phyloP scores from a whole-genome alignment of 495 filamentous ascomycete species.

The Hypoxylon lenormandii region DNA sequence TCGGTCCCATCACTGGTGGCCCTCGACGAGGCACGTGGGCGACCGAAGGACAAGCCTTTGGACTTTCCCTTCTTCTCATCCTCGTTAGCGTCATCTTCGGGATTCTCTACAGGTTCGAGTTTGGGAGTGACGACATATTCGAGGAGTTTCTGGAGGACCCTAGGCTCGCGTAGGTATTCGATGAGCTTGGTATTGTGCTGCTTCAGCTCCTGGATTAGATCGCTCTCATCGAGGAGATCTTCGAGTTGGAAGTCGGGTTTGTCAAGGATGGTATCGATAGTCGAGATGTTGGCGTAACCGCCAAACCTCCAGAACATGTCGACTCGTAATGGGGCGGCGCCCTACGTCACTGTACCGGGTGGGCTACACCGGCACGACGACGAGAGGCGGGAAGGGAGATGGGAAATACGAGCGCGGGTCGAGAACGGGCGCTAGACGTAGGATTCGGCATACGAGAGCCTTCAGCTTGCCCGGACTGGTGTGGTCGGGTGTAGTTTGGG shows the following conservation, averaged over 20 bases:
- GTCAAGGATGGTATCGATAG: slow-evolving; percentile 94
- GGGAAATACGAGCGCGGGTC: slow-evolving; percentile 5
- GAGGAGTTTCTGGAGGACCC: slow-evolving; percentile 86
- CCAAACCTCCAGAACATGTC: slow-evolving; percentile 99
- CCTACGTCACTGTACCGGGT: slow-evolving; percentile 58
- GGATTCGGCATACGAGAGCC: slow-evolving; percentile 38
- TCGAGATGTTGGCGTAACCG: slow-evolving; percentile 95
- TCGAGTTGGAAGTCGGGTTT: slow-evolving; percentile 94
- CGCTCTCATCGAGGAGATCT: slow-evolving; percentile 93
- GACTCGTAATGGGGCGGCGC: slow-evolving; percentile 49
- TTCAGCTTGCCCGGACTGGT: slow-evolving; percentile 3
- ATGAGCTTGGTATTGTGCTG: slow-evolving; percentile 98
- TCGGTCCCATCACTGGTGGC: slow-evolving; percentile 56
- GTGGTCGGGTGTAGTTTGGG: slow-evolving; percentile 1
- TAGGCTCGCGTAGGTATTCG: slow-evolving; percentile 89
- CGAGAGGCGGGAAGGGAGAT: neutral
- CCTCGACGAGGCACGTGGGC: slow-evolving; percentile 56
- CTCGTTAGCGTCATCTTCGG: slow-evolving; percentile 72
- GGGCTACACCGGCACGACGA: slow-evolving; percentile 34
- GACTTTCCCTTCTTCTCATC: slow-evolving; percentile 65
- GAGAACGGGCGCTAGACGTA: slow-evolving; percentile 6
- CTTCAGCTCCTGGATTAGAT: slow-evolving; percentile 96
- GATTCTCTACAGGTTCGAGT: slow-evolving; percentile 66
- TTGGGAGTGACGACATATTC: slow-evolving; percentile 88
- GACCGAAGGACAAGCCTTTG: slow-evolving; percentile 61